Conservation (phyloP, 305 asterid species). For the Fraxinus velutina region DNA sequence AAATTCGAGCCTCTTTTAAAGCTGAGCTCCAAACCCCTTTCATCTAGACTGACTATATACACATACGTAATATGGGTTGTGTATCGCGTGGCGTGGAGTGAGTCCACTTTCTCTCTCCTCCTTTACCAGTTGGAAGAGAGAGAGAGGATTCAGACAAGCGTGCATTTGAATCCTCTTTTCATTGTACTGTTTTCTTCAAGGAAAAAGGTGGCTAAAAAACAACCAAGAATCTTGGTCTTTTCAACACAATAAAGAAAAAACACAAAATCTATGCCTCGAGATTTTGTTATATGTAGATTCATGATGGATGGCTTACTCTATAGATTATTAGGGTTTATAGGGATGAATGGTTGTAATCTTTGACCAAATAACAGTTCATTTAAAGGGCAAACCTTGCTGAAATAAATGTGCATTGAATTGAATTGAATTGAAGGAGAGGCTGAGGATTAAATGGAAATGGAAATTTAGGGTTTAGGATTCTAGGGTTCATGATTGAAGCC, state of each 20-base stretch:
- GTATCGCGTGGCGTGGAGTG: constrained; percentile 19
- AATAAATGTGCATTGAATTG: neutral
- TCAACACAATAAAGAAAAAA: constrained; percentile 5
- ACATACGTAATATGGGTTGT: neutral
- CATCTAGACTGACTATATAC: neutral
- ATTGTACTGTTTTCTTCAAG: constrained; percentile 18
- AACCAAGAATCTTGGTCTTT: constrained; percentile 20
- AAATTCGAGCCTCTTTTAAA: constrained; percentile 39
- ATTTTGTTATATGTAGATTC: neutral
- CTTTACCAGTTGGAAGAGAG: constrained; percentile 7
- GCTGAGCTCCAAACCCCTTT: constrained; percentile 9
- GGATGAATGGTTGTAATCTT: constrained; percentile 6
- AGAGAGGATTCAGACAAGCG: constrained; percentile 28
- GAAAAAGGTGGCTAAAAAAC: neutral
- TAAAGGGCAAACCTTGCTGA: neutral
- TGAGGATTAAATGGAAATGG: neutral
- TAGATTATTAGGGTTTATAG: neutral
- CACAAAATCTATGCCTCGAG: constrained; percentile 11
- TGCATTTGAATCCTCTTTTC: constrained; percentile 39
- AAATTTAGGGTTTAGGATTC: neutral
- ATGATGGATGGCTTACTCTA: neutral
- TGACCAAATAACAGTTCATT: constrained; percentile 16
- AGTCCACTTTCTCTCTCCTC: constrained; percentile 8
- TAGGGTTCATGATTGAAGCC: constrained; percentile 9
- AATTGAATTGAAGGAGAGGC: neutral